Evolutionary conservation across 352 stramenopile species (phyloP).

Genomic region (Pythium phragmiticola): DNA sequence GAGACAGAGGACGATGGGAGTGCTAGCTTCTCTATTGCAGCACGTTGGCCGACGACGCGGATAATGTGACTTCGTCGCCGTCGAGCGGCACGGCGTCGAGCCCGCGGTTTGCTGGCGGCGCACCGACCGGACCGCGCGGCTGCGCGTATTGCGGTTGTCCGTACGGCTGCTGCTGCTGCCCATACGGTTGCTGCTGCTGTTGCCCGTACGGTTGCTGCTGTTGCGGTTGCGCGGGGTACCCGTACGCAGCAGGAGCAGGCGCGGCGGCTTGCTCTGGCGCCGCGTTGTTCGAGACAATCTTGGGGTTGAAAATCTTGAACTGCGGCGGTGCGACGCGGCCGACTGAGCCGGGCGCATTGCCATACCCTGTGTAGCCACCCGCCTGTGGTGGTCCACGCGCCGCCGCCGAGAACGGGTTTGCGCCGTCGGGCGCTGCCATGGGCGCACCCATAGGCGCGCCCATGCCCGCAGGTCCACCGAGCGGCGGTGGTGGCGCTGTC

Average conservation of each 20-base stretch:
- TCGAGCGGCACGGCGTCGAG: conserved; percentile 37
- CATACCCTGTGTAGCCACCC: conserved; percentile 40
- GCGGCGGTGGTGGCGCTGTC: conserved; percentile 62
- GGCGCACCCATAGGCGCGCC: conserved; percentile 2
- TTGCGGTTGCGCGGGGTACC: conserved; percentile 7
- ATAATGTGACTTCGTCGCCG: conserved; percentile 73
- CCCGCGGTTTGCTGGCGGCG: conserved; percentile 11
- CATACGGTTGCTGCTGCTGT: conserved; percentile 8
- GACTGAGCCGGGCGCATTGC: conserved; percentile 29
- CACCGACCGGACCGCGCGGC: conserved; percentile 31
- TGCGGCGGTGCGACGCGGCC: conserved; percentile 43
- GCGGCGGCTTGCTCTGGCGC: conserved; percentile 16
- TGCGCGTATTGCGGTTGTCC: not conserved
- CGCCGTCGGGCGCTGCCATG: conserved; percentile 22
- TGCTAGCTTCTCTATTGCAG: conserved; percentile 48
- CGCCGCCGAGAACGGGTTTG: conserved; percentile 63
- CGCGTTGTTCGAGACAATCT: conserved; percentile 43
- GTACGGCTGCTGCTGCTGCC: not conserved
- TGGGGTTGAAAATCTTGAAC: conserved; percentile 90
- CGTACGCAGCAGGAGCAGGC: conserved; percentile 5
- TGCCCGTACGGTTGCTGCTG: not conserved
- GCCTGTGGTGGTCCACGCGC: conserved; percentile 23
- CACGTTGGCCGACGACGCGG: conserved; percentile 54
- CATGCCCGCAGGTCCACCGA: conserved; percentile 19
- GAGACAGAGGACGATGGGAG: not conserved